phyloP scores from a whole-genome alignment of 192 early-diverging fungal genomes.

The Spizellomyces sp. region DNA sequence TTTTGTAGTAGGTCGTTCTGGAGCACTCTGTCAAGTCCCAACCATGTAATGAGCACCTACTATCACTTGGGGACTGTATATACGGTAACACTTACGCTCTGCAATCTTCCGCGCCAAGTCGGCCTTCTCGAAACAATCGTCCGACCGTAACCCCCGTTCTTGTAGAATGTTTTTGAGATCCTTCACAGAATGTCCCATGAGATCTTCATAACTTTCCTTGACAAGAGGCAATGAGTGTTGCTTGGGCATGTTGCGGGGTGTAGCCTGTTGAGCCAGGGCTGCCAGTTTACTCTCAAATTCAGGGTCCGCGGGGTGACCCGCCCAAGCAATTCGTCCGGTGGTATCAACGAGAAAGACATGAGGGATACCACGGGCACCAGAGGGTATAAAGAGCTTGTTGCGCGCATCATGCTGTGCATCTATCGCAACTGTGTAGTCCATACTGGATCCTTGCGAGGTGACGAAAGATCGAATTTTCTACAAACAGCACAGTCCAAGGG shows the following conservation, averaged over 20 bases:
- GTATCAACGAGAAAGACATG: constrained; percentile 48
- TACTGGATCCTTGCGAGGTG: constrained; percentile 35
- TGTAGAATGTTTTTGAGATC: constrained; percentile 54
- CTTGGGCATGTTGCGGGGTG: constrained; percentile 7
- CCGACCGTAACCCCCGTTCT: constrained; percentile 43
- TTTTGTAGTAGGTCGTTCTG: too few species aligned
- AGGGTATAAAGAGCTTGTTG: constrained; percentile 40
- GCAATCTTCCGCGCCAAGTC: constrained; percentile 53
- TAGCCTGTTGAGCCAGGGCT: constrained; percentile 34
- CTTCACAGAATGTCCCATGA: constrained; percentile 51
- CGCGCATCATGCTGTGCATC: constrained; percentile 36
- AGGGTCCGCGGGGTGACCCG: constrained; percentile 55
- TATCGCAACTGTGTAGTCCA: constrained; percentile 60
- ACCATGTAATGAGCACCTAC: too few species aligned
- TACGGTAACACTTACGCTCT: constrained; percentile 23
- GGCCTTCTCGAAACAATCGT: constrained; percentile 50
- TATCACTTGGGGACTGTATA: too few species aligned
- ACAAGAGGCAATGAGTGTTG: constrained; percentile 47
- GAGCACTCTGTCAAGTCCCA: too few species aligned
- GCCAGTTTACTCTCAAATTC: constrained; percentile 38
- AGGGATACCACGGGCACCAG: constrained; percentile 55
- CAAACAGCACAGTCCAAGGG: too few species aligned
- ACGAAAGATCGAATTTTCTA: constrained; percentile 52
- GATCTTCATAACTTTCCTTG: constrained; percentile 47
- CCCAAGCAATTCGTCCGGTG: constrained; percentile 50